Evolutionary conservation across 352 stramenopile species (phyloP).

Genomic region (Phytopythium helicoides): DNA sequence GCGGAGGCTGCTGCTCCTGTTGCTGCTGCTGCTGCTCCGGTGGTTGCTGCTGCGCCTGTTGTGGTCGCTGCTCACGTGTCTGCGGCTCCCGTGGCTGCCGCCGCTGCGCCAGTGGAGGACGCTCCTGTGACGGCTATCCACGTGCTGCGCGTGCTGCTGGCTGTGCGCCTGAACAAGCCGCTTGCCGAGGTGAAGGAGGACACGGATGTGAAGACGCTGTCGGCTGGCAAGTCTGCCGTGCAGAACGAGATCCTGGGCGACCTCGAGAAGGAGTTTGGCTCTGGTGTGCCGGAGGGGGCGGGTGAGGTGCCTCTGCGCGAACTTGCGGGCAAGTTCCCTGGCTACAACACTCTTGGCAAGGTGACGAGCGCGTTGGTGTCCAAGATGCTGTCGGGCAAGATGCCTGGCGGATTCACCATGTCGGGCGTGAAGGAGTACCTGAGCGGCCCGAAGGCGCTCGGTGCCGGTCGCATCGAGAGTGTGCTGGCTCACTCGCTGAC

Average conservation of each 20-base stretch:
- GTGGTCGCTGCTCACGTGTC: conserved; percentile 21
- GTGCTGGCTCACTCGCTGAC: conserved; percentile 73
- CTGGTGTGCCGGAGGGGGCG: conserved; percentile 59
- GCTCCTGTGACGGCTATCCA: conserved; percentile 62
- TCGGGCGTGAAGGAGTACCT: conserved; percentile 79
- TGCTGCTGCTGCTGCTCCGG: conserved; percentile 26
- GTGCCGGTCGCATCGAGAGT: conserved; percentile 67
- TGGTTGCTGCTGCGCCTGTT: conserved; percentile 16
- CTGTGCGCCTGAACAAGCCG: conserved; percentile 73
- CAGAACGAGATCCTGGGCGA: conserved; percentile 90
- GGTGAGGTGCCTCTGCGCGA: conserved; percentile 75
- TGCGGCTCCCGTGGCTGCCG: conserved; percentile 15
- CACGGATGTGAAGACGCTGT: conserved; percentile 78
- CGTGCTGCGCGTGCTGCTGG: conserved; percentile 71
- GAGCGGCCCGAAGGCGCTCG: conserved; percentile 48
- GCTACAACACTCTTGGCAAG: conserved; percentile 74
- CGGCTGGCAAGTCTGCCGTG: conserved; percentile 79
- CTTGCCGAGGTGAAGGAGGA: conserved; percentile 66
- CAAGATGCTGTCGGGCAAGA: conserved; percentile 79
- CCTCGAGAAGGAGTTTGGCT: conserved; percentile 84
- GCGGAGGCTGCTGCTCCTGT: conserved; percentile 26
- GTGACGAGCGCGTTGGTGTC: conserved; percentile 57
- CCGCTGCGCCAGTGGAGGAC: conserved; percentile 38
- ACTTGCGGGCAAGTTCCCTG: conserved; percentile 57
- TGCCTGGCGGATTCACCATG: conserved; percentile 84